Conservation (phyloP, 1,284 basidiomycete species). For the Boletus mariae region DNA sequence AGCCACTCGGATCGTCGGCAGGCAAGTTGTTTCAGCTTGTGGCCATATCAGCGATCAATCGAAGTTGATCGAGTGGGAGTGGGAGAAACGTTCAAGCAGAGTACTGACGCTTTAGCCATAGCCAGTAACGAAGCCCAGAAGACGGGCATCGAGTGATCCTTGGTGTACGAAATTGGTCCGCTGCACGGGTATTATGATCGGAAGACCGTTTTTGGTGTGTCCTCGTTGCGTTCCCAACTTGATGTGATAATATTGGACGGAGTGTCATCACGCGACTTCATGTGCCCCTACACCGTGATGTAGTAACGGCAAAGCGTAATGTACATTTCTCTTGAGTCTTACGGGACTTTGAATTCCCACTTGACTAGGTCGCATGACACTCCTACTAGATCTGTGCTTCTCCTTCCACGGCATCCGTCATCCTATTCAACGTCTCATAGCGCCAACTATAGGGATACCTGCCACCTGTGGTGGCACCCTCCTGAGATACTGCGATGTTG, state of each 20-base stretch:
- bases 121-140: not conserved
- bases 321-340: no score
- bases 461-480: constrained; percentile 19
- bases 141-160: not conserved
- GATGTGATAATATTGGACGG: not conserved
- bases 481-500: constrained; percentile 1
- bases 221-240: not conserved
- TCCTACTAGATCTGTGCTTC: not conserved
- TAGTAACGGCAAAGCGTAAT: not conserved
- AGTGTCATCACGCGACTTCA: not conserved
- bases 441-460: constrained; percentile 42
- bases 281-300: no score
- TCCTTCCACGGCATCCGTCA: constrained; percentile 52
- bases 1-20: not conserved
- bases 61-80: not conserved
- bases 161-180: not conserved
- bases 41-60: not conserved
- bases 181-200: not conserved
- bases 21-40: not conserved
- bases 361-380: constrained; percentile 4
- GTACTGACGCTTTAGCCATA: no score
- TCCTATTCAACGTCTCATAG: constrained; percentile 52
- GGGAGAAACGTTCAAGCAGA: no score
- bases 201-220: not conserved
- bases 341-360: not conserved